Percentiles rank a stretch among this genome's conserved stretches.
Evolutionary conservation across 2,329 filamentous ascomycete species (phyloP).

Genomic region (Coleophoma crateriformis): DNA sequence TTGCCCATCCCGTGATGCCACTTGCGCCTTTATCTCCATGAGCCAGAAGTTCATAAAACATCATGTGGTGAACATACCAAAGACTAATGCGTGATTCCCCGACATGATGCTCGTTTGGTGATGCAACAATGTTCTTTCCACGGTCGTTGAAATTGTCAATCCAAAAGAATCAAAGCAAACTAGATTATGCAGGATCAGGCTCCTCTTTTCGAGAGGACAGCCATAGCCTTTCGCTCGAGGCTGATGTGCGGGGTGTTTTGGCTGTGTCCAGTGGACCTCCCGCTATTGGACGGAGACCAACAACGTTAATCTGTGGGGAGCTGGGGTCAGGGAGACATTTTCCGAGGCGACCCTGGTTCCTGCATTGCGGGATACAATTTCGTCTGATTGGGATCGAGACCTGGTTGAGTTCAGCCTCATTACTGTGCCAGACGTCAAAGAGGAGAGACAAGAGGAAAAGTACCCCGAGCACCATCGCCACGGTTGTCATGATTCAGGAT

Average conservation of each 20-base stretch:
- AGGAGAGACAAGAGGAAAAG: too few species aligned
- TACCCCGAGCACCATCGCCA: too few species aligned
- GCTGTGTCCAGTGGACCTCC: background rate
- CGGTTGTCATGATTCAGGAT: too few species aligned
- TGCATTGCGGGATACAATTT: too few species aligned
- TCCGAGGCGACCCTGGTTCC: too few species aligned
- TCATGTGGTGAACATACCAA: constrained; percentile 10
- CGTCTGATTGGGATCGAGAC: too few species aligned
- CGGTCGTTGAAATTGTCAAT: background rate
- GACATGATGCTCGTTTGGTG: constrained; percentile 1
- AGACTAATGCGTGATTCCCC: constrained; percentile 21
- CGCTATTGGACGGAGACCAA: background rate
- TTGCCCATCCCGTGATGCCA: constrained; percentile 28
- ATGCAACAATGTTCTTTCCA: background rate
- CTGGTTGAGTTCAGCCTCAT: too few species aligned
- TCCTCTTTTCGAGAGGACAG: background rate
- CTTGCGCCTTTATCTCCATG: constrained; percentile 14
- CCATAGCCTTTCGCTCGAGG: constrained; percentile 5
- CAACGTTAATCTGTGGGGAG: too few species aligned
- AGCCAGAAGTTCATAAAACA: background rate
- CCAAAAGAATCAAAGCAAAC: background rate
- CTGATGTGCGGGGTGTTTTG: constrained; percentile 4
- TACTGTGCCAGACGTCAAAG: too few species aligned
- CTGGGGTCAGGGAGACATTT: background rate
- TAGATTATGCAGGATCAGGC: too few species aligned